Evolutionary conservation across 2,329 filamentous ascomycete species (phyloP).

Genomic region (Aureobasidium sp.): DNA sequence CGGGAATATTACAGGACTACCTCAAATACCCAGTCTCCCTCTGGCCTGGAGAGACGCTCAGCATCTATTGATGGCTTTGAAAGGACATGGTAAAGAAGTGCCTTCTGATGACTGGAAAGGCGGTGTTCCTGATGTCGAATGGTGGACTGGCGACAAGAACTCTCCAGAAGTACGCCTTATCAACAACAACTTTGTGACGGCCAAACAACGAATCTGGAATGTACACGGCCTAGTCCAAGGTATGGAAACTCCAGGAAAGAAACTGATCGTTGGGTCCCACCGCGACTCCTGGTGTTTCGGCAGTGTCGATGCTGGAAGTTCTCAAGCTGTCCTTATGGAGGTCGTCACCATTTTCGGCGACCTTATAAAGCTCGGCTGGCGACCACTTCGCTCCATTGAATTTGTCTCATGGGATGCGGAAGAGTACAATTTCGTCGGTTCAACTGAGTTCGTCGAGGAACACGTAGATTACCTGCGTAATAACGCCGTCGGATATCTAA

Average conservation of each 20-base stretch:
- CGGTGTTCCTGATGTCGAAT: conserved; percentile 80
- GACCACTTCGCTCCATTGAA: conserved; percentile 92
- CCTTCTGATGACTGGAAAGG: conserved; percentile 77
- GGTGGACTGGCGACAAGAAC: conserved; percentile 82
- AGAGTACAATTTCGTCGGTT: conserved; percentile 94
- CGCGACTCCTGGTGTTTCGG: conserved; percentile 95
- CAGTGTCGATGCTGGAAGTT: conserved; percentile 85
- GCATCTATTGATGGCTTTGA: conserved; percentile 76
- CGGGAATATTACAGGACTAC: conserved; percentile 72
- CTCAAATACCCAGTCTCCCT: conserved; percentile 89
- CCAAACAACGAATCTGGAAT: conserved; percentile 91
- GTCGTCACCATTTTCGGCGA: conserved; percentile 87
- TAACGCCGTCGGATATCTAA: conserved; percentile 88
- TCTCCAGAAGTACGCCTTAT: conserved; percentile 84
- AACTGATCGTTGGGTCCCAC: conserved; percentile 91
- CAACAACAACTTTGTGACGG: conserved; percentile 88
- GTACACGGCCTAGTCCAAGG: conserved; percentile 86
- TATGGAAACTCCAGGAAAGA: conserved; percentile 85
- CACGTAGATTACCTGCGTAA: conserved; percentile 76
- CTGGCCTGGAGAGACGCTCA: conserved; percentile 92
- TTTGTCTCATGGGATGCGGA: conserved; percentile 98
- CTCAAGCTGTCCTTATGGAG: conserved; percentile 93
- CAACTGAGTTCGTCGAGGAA: conserved; percentile 94
- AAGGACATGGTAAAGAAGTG: conserved; percentile 76
- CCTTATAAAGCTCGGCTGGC: conserved; percentile 82